Conservation (phyloP, 495 filamentous ascomycete genomes). For the Hyaloscypha hepaticicola region DNA sequence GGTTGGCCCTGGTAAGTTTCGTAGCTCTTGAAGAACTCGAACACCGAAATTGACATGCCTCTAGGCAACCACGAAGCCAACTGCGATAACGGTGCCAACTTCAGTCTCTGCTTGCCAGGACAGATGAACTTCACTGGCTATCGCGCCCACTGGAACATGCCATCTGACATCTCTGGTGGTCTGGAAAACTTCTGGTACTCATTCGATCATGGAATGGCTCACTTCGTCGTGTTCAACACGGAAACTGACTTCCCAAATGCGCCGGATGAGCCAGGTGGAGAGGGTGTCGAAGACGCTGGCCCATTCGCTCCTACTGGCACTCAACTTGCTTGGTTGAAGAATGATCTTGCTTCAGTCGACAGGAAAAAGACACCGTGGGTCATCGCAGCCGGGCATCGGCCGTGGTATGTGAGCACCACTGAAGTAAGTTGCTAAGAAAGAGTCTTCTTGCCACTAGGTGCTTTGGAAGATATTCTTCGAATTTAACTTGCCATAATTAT, state of each 20-base stretch:
- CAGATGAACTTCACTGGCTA: slow-evolving; percentile 57
- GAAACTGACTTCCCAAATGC: slow-evolving; percentile 52
- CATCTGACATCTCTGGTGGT: slow-evolving; percentile 38
- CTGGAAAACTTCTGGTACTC: slow-evolving; percentile 58
- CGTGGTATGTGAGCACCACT: slow-evolving; percentile 43
- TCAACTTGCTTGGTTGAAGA: slow-evolving; percentile 45
- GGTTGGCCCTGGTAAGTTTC: slow-evolving; percentile 55
- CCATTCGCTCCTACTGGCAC: slow-evolving; percentile 46
- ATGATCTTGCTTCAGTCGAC: slow-evolving; percentile 51
- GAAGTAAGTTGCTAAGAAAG: neutral
- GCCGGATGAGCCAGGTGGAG: slow-evolving; percentile 37
- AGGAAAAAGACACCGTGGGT: slow-evolving; percentile 53
- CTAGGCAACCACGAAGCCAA: slow-evolving; percentile 14
- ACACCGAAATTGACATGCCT: too few relatives aligned
- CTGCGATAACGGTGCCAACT: too few relatives aligned
- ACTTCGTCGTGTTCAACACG: slow-evolving; percentile 50
- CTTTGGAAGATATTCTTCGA: too few relatives aligned
- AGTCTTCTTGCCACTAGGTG: too few relatives aligned
- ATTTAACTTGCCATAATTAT: too few relatives aligned
- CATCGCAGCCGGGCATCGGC: slow-evolving; percentile 47
- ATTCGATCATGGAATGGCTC: slow-evolving; percentile 54
- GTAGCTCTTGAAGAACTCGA: too few relatives aligned
- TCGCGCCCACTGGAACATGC: slow-evolving; percentile 47
- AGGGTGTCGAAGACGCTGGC: slow-evolving; percentile 47
- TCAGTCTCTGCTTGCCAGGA: slow-evolving; percentile 52